Conservation (phyloP, 768 basidiomycete species). For the Tricholoma terreum region DNA sequence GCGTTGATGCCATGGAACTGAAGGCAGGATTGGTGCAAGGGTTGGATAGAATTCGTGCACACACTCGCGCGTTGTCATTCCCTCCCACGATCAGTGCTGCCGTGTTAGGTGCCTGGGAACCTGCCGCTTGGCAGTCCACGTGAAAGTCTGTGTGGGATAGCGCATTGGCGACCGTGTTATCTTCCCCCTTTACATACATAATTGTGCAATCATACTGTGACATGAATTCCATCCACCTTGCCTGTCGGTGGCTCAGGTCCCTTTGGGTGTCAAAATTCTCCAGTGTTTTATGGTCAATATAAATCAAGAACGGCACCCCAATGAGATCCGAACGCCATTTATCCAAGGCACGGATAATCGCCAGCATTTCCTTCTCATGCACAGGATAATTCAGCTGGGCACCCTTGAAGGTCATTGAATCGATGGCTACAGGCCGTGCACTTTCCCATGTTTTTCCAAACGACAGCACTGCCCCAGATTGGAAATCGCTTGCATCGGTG, state of each 20-base stretch:
- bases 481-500: conserved; percentile 21
- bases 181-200: conserved; percentile 28
- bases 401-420: conserved; percentile 19
- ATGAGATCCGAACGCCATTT: conserved; percentile 20
- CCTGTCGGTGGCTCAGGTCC: conserved; percentile 12
- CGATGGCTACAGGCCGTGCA: conserved; percentile 25
- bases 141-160: conserved; percentile 20
- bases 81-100: neutral
- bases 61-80: neutral
- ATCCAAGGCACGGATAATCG: conserved; percentile 25
- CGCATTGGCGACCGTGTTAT: conserved; percentile 32
- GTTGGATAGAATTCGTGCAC: neutral
- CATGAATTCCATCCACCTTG: conserved; percentile 38
- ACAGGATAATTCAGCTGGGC: conserved; percentile 28
- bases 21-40: neutral
- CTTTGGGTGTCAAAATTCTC: conserved; percentile 22
- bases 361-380: conserved; percentile 32
- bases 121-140: no score
- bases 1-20: neutral
- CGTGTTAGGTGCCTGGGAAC: no score
- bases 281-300: conserved; percentile 26
- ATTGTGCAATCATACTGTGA: conserved; percentile 30
- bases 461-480: conserved; percentile 24
- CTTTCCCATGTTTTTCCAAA: conserved; percentile 25
- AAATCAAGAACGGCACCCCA: conserved; percentile 16